These are phyloP conservation scores for Hypoxylon rickii DNA, from an alignment of 495 filamentous ascomycete genomes.

Conservation along the genomic window DNA sequence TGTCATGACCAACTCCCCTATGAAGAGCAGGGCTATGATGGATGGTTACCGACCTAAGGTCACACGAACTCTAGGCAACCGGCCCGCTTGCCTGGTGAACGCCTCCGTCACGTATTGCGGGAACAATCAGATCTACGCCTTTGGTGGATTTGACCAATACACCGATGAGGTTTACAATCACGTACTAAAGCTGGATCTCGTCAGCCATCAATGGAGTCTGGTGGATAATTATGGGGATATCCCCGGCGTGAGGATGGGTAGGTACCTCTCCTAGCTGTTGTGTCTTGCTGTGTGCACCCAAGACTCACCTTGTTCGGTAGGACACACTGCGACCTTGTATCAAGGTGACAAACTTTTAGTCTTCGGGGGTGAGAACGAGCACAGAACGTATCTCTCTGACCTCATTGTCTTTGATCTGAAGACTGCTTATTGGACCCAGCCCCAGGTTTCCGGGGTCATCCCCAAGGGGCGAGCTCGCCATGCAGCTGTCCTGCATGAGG, in stretches of 20 bases:
- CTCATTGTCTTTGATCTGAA: conserved; percentile 94
- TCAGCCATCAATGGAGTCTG: conserved; percentile 86
- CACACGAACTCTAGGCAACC: conserved; percentile 78
- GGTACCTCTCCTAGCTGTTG: conserved; percentile 25
- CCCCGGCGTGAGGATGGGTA: conserved; percentile 96
- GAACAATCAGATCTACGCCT: conserved; percentile 95
- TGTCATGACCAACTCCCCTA: conserved; percentile 81
- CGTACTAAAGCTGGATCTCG: conserved; percentile 83
- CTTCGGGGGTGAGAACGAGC: conserved; percentile 97
- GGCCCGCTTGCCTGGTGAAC: conserved; percentile 94
- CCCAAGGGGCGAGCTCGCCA: conserved; percentile 90
- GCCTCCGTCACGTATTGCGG: conserved; percentile 97
- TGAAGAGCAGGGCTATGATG: conserved; percentile 61
- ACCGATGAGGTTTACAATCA: conserved; percentile 99
- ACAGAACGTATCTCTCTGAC: conserved; percentile 91
- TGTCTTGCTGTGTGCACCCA: conserved; percentile 9
- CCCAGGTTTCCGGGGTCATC: conserved; percentile 77
- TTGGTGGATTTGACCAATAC: conserved; percentile 98
- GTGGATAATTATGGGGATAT: conserved; percentile 99
- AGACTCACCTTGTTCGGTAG: conserved; percentile 49
- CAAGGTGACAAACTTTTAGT: conserved; percentile 92
- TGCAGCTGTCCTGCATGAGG: conserved; percentile 91
- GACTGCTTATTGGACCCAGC: conserved; percentile 92
- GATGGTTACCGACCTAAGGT: conserved; percentile 82
- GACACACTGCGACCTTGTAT: conserved; percentile 94